A percentile compares a stretch with the other conserved stretches of the same genome.
Conservation (phyloP, 2,329 filamentous ascomycete species). For the Diaporthe nobilis region DNA sequence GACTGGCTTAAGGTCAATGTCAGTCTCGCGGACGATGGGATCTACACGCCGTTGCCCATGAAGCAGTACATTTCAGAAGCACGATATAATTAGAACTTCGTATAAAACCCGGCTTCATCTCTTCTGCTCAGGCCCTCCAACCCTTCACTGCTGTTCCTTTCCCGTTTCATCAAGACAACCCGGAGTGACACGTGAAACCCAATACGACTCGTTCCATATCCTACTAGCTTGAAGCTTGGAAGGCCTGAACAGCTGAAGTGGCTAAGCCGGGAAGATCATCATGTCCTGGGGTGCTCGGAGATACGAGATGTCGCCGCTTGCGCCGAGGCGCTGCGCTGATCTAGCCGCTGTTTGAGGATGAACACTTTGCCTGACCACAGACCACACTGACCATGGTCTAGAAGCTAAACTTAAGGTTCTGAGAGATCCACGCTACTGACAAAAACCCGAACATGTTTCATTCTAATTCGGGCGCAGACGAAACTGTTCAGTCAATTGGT, state of each 20-base stretch:
- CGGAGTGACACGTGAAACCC: background rate
- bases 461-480: conserved; percentile 11
- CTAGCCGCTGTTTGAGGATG: background rate
- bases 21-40: too few relatives aligned
- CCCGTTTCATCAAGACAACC: background rate
- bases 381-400: background rate
- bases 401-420: background rate
- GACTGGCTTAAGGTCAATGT: background rate
- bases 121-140: background rate
- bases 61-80: background rate
- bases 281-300: background rate
- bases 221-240: background rate
- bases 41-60: background rate
- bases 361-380: background rate
- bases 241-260: background rate
- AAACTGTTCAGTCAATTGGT: background rate
- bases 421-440: background rate
- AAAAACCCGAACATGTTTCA: conserved; percentile 3
- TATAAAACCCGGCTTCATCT: background rate
- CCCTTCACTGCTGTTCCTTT: background rate
- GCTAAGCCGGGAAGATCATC: background rate
- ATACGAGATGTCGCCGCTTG: background rate
- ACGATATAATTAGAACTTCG: conserved; percentile 19
- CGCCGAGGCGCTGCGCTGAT: background rate
- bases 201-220: background rate